Conservation (phyloP, 257 asterid species). For the Echites panduratus region DNA sequence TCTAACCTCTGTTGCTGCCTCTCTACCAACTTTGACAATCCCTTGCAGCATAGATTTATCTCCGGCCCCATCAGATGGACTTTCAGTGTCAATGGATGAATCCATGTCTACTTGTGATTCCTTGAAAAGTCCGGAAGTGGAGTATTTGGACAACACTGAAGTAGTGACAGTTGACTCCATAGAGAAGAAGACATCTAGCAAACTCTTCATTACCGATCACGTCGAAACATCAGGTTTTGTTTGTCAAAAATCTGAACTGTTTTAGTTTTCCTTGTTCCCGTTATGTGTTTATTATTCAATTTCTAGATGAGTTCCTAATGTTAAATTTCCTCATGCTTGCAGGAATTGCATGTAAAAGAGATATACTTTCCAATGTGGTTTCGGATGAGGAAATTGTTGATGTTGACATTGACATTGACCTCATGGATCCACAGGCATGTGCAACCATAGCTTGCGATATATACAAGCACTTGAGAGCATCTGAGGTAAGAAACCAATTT, state of each 20-base stretch:
- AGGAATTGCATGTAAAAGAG: constrained; percentile 67
- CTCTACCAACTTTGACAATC: constrained; percentile 15
- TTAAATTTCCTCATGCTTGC: constrained; percentile 13
- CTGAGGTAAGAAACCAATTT: constrained; percentile 50
- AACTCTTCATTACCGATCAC: constrained; percentile 60
- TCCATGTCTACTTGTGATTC: constrained; percentile 84
- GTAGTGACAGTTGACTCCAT: constrained; percentile 53
- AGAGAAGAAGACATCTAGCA: constrained; percentile 49
- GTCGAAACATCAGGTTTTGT: constrained; percentile 44
- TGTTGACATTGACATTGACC: constrained; percentile 54
- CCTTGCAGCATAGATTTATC: constrained; percentile 35
- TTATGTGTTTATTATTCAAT: neutral
- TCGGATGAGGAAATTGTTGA: constrained; percentile 41
- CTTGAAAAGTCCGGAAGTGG: constrained; percentile 80
- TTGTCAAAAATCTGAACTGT: neutral
- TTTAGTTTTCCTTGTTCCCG: neutral
- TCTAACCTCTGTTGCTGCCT: constrained; percentile 20
- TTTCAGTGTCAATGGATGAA: constrained; percentile 71
- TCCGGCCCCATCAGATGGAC: constrained; percentile 48
- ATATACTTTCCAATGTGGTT: constrained; percentile 36
- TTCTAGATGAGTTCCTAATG: neutral
- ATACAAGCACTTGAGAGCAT: constrained; percentile 80
- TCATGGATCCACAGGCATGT: constrained; percentile 78
- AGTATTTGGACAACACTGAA: constrained; percentile 62
- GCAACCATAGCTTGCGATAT: constrained; percentile 90